These are phyloP conservation scores for Astrephomene gubernaculifera DNA, from an alignment of 139 green algal genomes.

Conservation along the genomic window DNA sequence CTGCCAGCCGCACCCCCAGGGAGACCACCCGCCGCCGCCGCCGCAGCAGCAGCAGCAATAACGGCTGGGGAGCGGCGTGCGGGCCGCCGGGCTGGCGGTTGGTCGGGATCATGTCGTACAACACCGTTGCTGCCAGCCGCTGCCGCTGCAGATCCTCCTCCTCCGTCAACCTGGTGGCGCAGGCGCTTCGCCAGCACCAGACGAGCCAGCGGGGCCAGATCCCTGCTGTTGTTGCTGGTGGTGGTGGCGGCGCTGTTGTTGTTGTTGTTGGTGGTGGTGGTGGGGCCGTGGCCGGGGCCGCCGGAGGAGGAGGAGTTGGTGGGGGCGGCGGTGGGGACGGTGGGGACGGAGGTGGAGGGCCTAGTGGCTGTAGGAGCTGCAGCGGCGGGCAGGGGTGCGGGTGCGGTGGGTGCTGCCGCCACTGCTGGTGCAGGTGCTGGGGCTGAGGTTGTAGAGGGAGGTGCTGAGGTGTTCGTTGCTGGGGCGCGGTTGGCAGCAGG, in stretches of 20 bases:
- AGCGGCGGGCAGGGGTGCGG: neutral
- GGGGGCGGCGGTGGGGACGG: no score
- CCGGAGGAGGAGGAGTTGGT: no score
- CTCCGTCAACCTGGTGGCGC: neutral
- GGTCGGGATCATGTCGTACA: neutral
- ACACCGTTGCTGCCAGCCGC: neutral
- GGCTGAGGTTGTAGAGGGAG: no score
- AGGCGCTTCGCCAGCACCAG: constrained; percentile 9
- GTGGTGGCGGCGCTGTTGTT: neutral
- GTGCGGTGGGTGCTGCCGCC: neutral
- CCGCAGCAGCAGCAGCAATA: neutral
- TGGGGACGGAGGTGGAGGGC: no score
- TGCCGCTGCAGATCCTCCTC: neutral
- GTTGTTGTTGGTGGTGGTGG: neutral
- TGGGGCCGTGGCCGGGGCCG: neutral
- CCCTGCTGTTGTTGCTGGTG: neutral
- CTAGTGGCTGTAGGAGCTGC: neutral
- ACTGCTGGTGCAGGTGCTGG: neutral
- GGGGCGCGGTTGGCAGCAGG: neutral
- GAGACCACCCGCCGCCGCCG: neutral
- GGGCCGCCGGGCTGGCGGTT: neutral
- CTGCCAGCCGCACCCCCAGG: no score
- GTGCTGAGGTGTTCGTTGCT: neutral
- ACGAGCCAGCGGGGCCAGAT: neutral
- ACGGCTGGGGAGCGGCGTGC: neutral